Percentiles rank a stretch among this genome's conserved stretches.
phyloP scores from a whole-genome alignment of 2,329 filamentous ascomycete species.

The Chalara sp. region DNA sequence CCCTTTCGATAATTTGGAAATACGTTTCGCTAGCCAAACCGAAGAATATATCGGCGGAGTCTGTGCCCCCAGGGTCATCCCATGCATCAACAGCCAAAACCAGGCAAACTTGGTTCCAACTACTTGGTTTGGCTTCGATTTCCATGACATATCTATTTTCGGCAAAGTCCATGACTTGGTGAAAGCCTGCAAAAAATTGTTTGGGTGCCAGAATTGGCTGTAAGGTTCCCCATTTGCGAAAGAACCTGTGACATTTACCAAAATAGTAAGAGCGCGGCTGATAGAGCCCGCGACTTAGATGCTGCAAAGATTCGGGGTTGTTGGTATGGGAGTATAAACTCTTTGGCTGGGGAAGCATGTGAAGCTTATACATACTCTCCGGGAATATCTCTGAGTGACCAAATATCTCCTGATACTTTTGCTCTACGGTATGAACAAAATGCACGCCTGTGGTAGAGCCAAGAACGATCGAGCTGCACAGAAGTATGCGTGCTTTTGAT shows the following conservation, averaged over 20 bases:
- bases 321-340: not conserved
- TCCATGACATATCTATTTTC: not conserved
- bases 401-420: not conserved
- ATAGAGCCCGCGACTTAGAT: not conserved
- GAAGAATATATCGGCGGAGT: not conserved
- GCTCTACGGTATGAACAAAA: not conserved
- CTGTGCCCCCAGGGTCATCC: not conserved
- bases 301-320: not conserved
- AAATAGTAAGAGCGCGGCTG: not conserved
- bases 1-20: not conserved
- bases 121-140: not conserved
- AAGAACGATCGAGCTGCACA: too few relatives aligned
- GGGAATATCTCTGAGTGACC: not conserved
- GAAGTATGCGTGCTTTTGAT: too few relatives aligned
- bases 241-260: not conserved
- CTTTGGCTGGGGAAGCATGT: not conserved
- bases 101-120: not conserved
- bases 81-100: not conserved
- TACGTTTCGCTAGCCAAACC: not conserved
- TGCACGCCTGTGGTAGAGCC: not conserved
- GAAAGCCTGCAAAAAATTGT: not conserved
- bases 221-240: not conserved
- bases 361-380: not conserved
- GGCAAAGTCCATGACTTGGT: not conserved
- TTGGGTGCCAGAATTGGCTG: not conserved